Evolutionary conservation across 2,329 filamentous ascomycete genomes (phyloP).

Genomic region (Sclerotinia glacialis): DNA sequence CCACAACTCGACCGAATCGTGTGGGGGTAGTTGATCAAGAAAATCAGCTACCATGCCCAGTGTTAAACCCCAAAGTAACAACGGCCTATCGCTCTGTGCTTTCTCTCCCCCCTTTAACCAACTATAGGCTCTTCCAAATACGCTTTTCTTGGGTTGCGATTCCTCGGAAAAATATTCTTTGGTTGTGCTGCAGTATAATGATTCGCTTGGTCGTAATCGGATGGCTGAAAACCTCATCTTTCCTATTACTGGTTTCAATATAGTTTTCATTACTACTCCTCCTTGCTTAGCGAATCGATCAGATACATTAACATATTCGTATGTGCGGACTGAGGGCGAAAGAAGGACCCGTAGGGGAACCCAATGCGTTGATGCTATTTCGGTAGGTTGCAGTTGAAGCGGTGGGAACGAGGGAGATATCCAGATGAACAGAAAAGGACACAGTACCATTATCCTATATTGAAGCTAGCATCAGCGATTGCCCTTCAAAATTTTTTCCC

Average conservation of each 20-base stretch:
- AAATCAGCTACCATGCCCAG: constrained; percentile 66
- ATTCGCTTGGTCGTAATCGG: constrained; percentile 59
- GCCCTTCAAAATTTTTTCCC: not conserved
- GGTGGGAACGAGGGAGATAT: constrained; percentile 55
- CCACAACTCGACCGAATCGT: constrained; percentile 60
- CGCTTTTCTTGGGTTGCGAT: constrained; percentile 13
- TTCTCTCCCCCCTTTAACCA: constrained; percentile 39
- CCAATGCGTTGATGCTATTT: constrained; percentile 69
- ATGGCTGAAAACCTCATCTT: constrained; percentile 68
- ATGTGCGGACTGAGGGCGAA: constrained; percentile 57
- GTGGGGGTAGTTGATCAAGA: constrained; percentile 63
- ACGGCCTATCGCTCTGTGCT: constrained; percentile 42
- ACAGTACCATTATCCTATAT: constrained; percentile 63
- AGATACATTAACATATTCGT: constrained; percentile 62
- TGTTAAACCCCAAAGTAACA: constrained; percentile 67
- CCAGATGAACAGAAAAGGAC: constrained; percentile 64
- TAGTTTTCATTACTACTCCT: constrained; percentile 52
- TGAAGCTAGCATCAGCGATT: not conserved
- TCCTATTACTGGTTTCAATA: constrained; percentile 56
- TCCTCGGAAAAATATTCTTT: constrained; percentile 46
- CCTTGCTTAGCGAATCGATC: constrained; percentile 57
- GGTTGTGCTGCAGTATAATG: constrained; percentile 54
- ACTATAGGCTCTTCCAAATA: constrained; percentile 29
- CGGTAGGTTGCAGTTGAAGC: constrained; percentile 62
- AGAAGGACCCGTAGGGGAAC: constrained; percentile 61